Evolutionary conservation across 2,329 filamentous ascomycete genomes (phyloP).

Genomic region (Graphium sp.): DNA sequence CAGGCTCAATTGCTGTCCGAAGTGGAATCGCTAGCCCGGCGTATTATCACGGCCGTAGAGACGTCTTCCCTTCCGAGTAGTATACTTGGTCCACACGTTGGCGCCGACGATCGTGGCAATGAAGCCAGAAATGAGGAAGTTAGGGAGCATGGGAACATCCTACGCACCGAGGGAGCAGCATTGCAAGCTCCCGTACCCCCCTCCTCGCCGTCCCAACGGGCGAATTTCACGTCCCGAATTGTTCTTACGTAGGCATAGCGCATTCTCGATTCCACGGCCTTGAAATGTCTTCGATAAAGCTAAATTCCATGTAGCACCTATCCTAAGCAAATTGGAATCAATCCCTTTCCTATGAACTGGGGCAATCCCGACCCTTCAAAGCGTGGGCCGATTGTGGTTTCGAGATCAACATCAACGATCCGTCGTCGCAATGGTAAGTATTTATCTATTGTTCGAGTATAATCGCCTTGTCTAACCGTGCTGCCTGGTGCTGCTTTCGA

Average conservation of each 20-base stretch:
- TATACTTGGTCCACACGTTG: too few relatives aligned
- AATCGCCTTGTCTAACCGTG: constrained; percentile 13
- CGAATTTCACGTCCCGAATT: constrained; percentile 18
- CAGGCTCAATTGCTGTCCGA: too few relatives aligned
- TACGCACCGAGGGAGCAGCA: background rate
- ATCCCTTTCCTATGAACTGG: constrained; percentile 81
- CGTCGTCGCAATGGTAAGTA: constrained; percentile 60
- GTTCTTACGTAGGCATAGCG: constrained; percentile 5
- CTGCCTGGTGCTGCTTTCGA: background rate
- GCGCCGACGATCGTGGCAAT: too few relatives aligned
- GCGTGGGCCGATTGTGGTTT: constrained; percentile 81
- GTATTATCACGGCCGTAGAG: too few relatives aligned
- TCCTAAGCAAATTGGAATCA: constrained; percentile 84
- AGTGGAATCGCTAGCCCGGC: too few relatives aligned
- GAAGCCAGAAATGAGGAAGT: background rate
- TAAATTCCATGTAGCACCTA: constrained; percentile 43
- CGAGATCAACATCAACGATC: constrained; percentile 57
- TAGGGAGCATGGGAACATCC: background rate
- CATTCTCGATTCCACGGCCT: background rate
- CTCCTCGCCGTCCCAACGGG: constrained; percentile 17
- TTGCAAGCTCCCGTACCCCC: constrained; percentile 10
- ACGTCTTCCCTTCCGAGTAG: too few relatives aligned
- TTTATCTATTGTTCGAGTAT: constrained; percentile 5
- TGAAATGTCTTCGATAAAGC: background rate
- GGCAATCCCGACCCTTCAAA: constrained; percentile 57